Evolutionary conservation across 352 stramenopile genomes (phyloP).

Genomic region (Globisporangium irregulare): DNA sequence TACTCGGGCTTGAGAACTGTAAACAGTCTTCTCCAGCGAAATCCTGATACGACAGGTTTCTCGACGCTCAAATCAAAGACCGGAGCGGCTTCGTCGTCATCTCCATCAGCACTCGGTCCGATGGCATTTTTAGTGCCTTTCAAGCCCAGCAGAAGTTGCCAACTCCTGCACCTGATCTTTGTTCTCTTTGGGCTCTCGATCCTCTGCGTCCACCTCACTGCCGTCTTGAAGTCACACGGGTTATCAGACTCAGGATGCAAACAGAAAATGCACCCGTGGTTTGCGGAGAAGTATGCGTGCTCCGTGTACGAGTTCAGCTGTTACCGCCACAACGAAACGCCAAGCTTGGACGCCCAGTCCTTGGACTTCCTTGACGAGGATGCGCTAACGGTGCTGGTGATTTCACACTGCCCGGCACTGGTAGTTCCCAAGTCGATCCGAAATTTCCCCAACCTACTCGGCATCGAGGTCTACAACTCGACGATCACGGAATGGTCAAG

Average conservation of each 20-base stretch:
- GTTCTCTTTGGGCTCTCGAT: not conserved
- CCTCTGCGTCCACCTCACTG: not conserved
- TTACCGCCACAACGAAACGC: slow-evolving; percentile 14
- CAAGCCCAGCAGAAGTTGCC: not conserved
- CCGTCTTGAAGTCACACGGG: not conserved
- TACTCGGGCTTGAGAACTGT: slow-evolving; percentile 28
- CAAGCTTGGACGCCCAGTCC: not conserved
- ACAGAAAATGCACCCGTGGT: slow-evolving; percentile 36
- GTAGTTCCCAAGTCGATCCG: slow-evolving; percentile 18
- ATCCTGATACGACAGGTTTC: not conserved
- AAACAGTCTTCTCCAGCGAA: slow-evolving; percentile 17
- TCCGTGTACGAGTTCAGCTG: slow-evolving; percentile 26
- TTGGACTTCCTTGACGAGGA: slow-evolving; percentile 20
- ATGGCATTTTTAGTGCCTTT: not conserved
- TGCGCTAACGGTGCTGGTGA: slow-evolving; percentile 16
- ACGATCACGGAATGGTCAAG: slow-evolving; percentile 24
- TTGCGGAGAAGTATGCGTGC: slow-evolving; percentile 28
- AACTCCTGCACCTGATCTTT: not conserved
- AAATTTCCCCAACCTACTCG: slow-evolving; percentile 26
- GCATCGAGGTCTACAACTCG: slow-evolving; percentile 37
- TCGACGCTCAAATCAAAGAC: not conserved
- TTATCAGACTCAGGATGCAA: slow-evolving; percentile 19
- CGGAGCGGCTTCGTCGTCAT: not conserved
- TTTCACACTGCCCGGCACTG: slow-evolving; percentile 25
- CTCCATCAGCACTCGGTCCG: not conserved